phyloP scores from a whole-genome alignment of 169 alveolate genomes.

The Prorocentrum cordatum region DNA sequence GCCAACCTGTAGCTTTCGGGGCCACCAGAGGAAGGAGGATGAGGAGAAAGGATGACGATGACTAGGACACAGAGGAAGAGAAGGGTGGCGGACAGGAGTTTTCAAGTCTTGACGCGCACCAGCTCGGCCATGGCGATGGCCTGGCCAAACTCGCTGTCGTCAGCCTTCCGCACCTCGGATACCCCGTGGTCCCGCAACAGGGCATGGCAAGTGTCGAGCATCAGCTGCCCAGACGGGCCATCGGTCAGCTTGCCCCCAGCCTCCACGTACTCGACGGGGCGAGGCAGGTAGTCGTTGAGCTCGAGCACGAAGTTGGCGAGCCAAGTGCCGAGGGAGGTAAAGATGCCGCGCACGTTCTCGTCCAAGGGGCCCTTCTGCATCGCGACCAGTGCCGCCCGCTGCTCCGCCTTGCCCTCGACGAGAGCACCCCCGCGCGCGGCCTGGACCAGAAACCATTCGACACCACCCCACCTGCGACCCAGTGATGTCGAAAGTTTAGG shows the following conservation, averaged over 20 bases:
- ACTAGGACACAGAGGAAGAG: too few relatives aligned
- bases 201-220: conserved; percentile 30
- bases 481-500: not conserved
- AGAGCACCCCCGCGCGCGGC: not conserved
- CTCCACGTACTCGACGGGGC: conserved; percentile 44
- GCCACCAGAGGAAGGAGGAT: too few relatives aligned
- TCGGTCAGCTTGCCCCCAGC: conserved; percentile 47
- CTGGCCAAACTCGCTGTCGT: conserved; percentile 42
- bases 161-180: conserved; percentile 32
- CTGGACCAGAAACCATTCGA: not conserved
- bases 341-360: not conserved
- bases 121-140: conserved; percentile 20
- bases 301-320: conserved; percentile 33
- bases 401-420: conserved; percentile 41
- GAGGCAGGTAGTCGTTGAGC: conserved; percentile 29
- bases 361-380: conserved; percentile 18
- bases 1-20: too few relatives aligned
- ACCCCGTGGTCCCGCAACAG: not conserved
- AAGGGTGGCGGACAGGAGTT: too few relatives aligned
- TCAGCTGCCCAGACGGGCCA: conserved; percentile 25
- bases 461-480: not conserved
- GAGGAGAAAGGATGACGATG: too few relatives aligned
- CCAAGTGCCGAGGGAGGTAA: conserved; percentile 25
- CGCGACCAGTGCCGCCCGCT: conserved; percentile 32
- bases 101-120: too few relatives aligned